phyloP scores from a whole-genome alignment of 2,329 filamentous ascomycete species.

The Fusarium staphyleae region DNA sequence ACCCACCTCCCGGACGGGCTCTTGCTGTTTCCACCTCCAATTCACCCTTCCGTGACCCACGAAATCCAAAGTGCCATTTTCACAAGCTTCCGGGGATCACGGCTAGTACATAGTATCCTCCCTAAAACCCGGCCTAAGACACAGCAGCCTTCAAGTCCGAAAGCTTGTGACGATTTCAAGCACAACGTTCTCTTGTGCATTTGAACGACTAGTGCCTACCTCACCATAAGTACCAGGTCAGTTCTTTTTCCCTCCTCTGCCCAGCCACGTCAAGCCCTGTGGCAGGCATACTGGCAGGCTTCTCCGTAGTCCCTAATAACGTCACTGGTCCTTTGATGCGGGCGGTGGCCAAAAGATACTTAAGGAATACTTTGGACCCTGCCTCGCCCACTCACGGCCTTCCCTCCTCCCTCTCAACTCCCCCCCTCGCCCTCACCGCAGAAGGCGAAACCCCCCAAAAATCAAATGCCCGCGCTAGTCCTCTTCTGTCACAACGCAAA shows the following conservation, averaged over 20 bases:
- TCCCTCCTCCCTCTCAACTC: conserved; percentile 32
- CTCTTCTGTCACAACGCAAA: conserved; percentile 42
- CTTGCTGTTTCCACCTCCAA: not conserved
- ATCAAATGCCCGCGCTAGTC: conserved; percentile 42
- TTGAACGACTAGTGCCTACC: conserved; percentile 20
- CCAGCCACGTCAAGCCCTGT: conserved; percentile 35
- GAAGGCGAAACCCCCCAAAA: conserved; percentile 40
- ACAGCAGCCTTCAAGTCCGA: conserved; percentile 1
- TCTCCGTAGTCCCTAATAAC: conserved; percentile 16
- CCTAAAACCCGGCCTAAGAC: not conserved
- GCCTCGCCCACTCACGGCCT: conserved; percentile 40
- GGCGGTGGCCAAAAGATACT: conserved; percentile 41
- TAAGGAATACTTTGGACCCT: conserved; percentile 23
- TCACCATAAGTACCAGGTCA: conserved; percentile 28
- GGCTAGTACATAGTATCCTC: conserved; percentile 16
- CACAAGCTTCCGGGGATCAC: conserved; percentile 11
- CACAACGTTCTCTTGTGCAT: conserved; percentile 16
- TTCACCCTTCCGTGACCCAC: conserved; percentile 2
- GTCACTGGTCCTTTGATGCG: conserved; percentile 29
- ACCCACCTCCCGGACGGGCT: not conserved
- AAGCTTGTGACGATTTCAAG: conserved; percentile 23
- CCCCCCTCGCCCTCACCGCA: conserved; percentile 37
- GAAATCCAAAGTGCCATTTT: conserved; percentile 1
- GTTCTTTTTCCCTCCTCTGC: conserved; percentile 20
- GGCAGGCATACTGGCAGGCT: conserved; percentile 13